Evolutionary conservation across 2,329 filamentous ascomycete species (phyloP), one percentile per base, ranked within the genome.

Genomic region (Stylonectria norvegica): DNA sequence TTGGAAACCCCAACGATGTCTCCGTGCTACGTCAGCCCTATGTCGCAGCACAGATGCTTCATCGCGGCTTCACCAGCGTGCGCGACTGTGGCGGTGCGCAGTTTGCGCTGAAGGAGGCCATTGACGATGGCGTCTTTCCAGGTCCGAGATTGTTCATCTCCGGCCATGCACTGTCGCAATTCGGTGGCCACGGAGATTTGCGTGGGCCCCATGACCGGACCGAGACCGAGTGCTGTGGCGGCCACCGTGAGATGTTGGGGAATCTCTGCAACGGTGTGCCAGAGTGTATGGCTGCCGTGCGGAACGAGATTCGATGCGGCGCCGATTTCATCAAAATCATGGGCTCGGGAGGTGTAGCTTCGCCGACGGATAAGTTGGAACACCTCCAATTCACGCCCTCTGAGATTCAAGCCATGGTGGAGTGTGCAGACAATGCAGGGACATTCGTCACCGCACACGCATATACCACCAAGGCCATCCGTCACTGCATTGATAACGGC

Each of bases 271-370:
- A 80, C 50, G 74, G 77, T 3, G 73, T 77, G 1, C 63, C 73
- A 0, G 71, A 75, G 34, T 80, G 78, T 49, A 63, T 77, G 37
- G 67, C 68, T 17, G 69, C 63, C 9, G 69, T 71, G 0, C 67
- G 78, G 2, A 74, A 79, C 37, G 71, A 81, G 54, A 54, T 81
- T 0, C 65, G 77, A 1, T 65, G 62, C 12, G 78, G 78, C 3
- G 72, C 75, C 1, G 75, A 81, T 52, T 81, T 81, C 48, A 71
- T 82, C 58, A 82, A 81, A 56, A 76, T 82, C 47, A 81, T 81
- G 77, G 67, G 66, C 2, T 69, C 69, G 4, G 77, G 78, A 1
- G 78, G 78, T 11, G 76, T 82, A 1, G 67, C 71, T 0, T 72
- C 67, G 11, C 75, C 75, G 0, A 77, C 75, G 0, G 78, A 81